Evolutionary conservation across 1,139 yeast genomes (phyloP), one percentile per base, ranked within the genome.

Genomic region (Diutina sp.): DNA sequence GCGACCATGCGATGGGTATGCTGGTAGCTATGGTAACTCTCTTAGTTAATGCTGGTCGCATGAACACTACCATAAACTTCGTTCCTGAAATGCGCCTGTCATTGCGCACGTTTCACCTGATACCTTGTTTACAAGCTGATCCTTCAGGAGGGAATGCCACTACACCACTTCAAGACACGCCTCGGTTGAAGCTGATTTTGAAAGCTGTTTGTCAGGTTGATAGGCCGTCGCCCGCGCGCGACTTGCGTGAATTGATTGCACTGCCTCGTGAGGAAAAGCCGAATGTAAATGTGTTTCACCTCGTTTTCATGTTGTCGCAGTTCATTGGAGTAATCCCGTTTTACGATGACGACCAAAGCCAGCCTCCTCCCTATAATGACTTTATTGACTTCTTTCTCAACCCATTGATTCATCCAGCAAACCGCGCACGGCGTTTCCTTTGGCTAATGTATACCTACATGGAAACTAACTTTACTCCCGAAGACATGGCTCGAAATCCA

Each of bases 81-180:
- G 96, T 90, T 57, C 90, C 95, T n/a, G 97, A 90, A 66, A 91
- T 91, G 98, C 85, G 90, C 62, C 90, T 97, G 0, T 93, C 91
- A 60, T 76, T 91, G 62, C 77, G 98, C 63, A 91, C 97, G 0
- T 93, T 87, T 66, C 97, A 91, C 69, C 87, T 96, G 14, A 89
- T 93, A 46, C 99, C 99, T 0, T 83, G 91, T 6, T 74, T 93
- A 56, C 98, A 93, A 67, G 83, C 85, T 2, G 82, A 80, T 60
- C 81, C 86, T 12, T 68, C 74, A 52, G 78, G 76, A 0, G 51
- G 51, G 12, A 14, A 16, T 12, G 69, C 72, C 9, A 77, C 84
- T 55, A 89, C 87, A 66, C 95, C 90, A 57, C 74, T 93, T 51
- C 98, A 93, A 69, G 99, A 93, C 67, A 95, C 98, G 0, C 98